Evolutionary conservation across 768 basidiomycete genomes (phyloP), one percentile per base, ranked within the genome.

Genomic region (Rhizopogon vulgaris): DNA sequence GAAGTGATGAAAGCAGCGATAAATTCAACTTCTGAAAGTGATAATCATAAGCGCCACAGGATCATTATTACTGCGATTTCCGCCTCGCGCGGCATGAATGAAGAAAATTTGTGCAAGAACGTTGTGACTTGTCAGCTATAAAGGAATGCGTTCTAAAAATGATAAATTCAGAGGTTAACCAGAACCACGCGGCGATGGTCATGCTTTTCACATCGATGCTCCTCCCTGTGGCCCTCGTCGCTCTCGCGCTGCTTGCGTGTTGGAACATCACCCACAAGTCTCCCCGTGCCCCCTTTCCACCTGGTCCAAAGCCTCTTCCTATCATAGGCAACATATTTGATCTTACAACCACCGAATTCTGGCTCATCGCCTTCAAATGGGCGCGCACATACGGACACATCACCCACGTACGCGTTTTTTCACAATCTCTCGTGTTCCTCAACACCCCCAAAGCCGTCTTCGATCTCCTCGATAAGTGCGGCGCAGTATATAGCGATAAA

Each of bases 401-500:
- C 58, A 79, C 82, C 0, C 82, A 85, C 60, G 64, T 88, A 34
- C 81, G 83, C 57, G 67, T 86, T 22, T 72, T 85, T 42, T 84
- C 85, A 0, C 79, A 86, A 54, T 77, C 79, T 2, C 76, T 90
- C 32, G 71, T 89, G 28, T 84, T 90, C 66, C 59, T 89, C 48
- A 85, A 82, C 66, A 78, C 77, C 32, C 73, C 76, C 6, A 76
- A 84, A 36, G 81, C 75, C 0, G 78, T 76, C 0, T 70, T 72
- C 37, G 87, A 88, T 34, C 67, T 91, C 51, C 69, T 91, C 56
- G 87, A 90, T 51, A 84, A 79, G 60, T 77, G 80, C 28, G 84
- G 86, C 6, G 69, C 77, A 8, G 82, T 87, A 27, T 90, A 89
- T 64, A 83, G 87, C 7, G 88, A 89, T 69, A 86, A 84, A 63